Evolutionary conservation across 129 eudicot species (phyloP).

Genomic region (Saposhnikovia divaricata): DNA sequence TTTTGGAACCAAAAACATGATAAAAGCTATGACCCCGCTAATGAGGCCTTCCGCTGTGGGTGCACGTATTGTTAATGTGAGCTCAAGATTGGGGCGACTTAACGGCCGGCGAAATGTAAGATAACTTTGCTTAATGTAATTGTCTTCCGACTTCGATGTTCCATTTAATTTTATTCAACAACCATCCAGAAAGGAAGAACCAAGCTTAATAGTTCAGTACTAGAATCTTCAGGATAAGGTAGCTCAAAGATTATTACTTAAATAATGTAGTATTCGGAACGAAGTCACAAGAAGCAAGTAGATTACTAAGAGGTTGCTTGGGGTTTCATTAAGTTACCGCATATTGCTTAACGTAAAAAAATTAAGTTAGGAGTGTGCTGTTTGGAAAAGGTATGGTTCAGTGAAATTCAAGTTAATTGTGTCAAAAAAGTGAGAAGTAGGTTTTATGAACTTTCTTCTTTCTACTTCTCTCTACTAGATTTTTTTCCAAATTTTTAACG

Average conservation of each 20-base stretch:
- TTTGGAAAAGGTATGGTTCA: too few species aligned
- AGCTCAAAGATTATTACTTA: background rate
- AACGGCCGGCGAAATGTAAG: constrained; percentile 10
- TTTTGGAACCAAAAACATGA: constrained; percentile 22
- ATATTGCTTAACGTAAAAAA: too few species aligned
- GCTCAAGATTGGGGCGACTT: constrained; percentile 42
- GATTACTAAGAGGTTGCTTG: background rate
- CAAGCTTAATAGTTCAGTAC: background rate
- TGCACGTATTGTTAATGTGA: constrained; percentile 51
- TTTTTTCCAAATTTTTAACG: too few species aligned
- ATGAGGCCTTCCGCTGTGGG: constrained; percentile 45
- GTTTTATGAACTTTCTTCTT: too few species aligned
- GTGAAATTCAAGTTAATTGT: too few species aligned
- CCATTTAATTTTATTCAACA: background rate
- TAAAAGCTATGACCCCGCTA: constrained; percentile 47
- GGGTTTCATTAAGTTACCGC: too few species aligned
- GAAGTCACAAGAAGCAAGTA: background rate
- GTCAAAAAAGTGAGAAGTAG: too few species aligned
- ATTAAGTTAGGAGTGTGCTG: too few species aligned
- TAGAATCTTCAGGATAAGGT: background rate
- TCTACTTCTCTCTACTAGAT: too few species aligned
- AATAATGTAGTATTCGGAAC: background rate
- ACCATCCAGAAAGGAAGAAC: background rate
- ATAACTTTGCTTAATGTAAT: background rate
- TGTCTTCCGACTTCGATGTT: background rate